Base-by-base conservation (phyloP, 1,284 basidiomycete species). In the Ceratobasidium theobromae region DNA sequence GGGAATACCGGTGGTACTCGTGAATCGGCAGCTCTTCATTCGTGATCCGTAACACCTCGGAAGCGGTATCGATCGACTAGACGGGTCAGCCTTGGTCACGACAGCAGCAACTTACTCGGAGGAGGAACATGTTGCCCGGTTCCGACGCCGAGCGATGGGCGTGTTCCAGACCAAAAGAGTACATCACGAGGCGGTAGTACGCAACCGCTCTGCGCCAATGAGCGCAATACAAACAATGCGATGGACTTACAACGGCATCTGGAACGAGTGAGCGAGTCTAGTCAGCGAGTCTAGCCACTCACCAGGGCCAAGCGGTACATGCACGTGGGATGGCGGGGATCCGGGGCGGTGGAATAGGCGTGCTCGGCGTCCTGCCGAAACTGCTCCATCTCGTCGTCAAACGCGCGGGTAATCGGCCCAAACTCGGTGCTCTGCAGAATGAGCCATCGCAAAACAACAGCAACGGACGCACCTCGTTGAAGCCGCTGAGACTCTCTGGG, bases 161-260 rank as follows among this genome's bases (percentile, higher is more conserved):
- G 70, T 91, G 85, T 72, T 92, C 90, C 77, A 92, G 91, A 1
- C 88, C 89, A 71, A 92, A 91, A 0, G 89, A 91, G 73, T 84
- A 90, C 87, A 91, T 89, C 43, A 92, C 89, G 6, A 92, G 81
- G 16, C 89, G 81, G 27, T 87, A 88, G 72, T 92, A 92, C 54
- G 80, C 84, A 60, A 87, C 84, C 41, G 89, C 79, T 79, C 88
- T 91, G 68, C 0, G 23, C 40, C 53, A 6, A 46, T 35, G 1
- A 27, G 33, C n/a, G 23, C 21, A 76, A 43, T 77, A 71, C 66
- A 41, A 51, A 8, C 28, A 21, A 33, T 60, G 9, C 11, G 9
- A 55, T 38, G 16, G 28, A 76, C 87, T 71, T 75, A 91, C 89
- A 89, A 91, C 3, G 89, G 89, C 12, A 91, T 77, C 30, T 91